Percentiles rank a stretch among this genome's conserved stretches.
Conservation (phyloP, 2,329 filamentous ascomycete species). For the Trichoderma koningii region DNA sequence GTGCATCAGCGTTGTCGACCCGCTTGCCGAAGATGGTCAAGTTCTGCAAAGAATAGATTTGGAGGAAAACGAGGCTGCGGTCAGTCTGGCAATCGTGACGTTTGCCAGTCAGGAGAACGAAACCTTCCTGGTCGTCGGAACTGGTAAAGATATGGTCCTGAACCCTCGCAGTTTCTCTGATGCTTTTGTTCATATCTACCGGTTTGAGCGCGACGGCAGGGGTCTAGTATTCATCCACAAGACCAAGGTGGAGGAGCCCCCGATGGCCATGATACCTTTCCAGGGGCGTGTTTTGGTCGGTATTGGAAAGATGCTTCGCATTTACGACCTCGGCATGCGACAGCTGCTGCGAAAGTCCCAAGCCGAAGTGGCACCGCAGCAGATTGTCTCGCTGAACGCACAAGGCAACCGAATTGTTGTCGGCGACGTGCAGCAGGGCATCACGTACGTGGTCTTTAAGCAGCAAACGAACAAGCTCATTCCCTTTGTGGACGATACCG, state of each 20-base stretch:
- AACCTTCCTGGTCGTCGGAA: slow-evolving; percentile 89
- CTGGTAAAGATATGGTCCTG: slow-evolving; percentile 83
- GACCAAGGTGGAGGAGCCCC: slow-evolving; percentile 86
- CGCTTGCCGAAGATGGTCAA: slow-evolving; percentile 66
- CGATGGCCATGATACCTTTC: slow-evolving; percentile 87
- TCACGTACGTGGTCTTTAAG: slow-evolving; percentile 94
- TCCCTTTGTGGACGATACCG: slow-evolving; percentile 86
- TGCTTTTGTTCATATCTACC: slow-evolving; percentile 90
- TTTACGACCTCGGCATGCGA: slow-evolving; percentile 92
- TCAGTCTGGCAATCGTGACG: slow-evolving; percentile 79
- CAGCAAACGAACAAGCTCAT: slow-evolving; percentile 87
- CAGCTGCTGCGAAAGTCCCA: slow-evolving; percentile 92
- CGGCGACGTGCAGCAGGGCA: slow-evolving; percentile 87
- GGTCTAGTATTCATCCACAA: slow-evolving; percentile 95
- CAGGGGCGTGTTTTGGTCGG: slow-evolving; percentile 88
- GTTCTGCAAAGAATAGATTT: slow-evolving; percentile 80
- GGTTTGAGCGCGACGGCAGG: slow-evolving; percentile 82
- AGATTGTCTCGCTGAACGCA: slow-evolving; percentile 87
- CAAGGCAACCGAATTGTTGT: slow-evolving; percentile 90
- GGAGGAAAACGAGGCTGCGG: slow-evolving; percentile 86
- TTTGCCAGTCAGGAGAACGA: slow-evolving; percentile 90
- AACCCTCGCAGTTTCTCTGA: slow-evolving; percentile 73
- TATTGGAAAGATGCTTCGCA: slow-evolving; percentile 75
- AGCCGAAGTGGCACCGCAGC: slow-evolving; percentile 72
- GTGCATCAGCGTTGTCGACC: slow-evolving; percentile 90